Base-by-base conservation (phyloP, 129 eudicot genomes). In the Flaveria ramosissima region DNA sequence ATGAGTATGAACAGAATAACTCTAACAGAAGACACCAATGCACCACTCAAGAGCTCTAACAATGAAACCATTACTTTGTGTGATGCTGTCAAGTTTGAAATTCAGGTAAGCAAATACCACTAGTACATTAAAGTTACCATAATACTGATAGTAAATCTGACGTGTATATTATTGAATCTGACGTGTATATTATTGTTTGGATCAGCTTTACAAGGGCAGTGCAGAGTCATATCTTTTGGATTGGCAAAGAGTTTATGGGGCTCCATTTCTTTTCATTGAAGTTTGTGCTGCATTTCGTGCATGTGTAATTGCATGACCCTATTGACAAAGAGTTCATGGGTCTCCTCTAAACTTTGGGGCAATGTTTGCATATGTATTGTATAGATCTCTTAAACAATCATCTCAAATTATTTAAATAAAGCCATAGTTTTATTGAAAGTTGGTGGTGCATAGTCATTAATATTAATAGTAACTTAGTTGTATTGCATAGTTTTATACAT, bases 261-360 rank as follows among this genome's bases (percentile, higher is more conserved):
- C 95, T 30, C 95, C 95, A 11, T 80, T 89, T 76, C 77, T 86
- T 71, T 89, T 89, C 88, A 87, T 89, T 7, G 88, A 89, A 57
- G 66, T 86, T 17, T 89, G 95, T 78, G 84, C 91, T 16, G 71
- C 84, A 65, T 89, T 89, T 78, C 88, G 71, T 16, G 84, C 80
- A 19, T 78, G 73, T 53, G 89, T 80, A 9, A 85, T 71, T 10
- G 72, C 74, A 4, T 83, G 60, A 70, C 47, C 50, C 1, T 12
- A 23, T 21, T 70, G 42, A 45, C 50, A 36, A 36, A 36, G 41
- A 36, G 41, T 36, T 4, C 7, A 36, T 36, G 41, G 41, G 41
- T 36, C 41, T 36, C 36, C 36, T 30, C 12, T 10, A 43, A 43
- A 10, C 47, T 43, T 43, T 43, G 47, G 47, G 9, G 47, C 47